A percentile compares a stretch with the other conserved stretches of the same genome.
Evolutionary conservation across 202 grass and related monocot genomes (phyloP).

Genomic region (Saccharum hybrid): DNA sequence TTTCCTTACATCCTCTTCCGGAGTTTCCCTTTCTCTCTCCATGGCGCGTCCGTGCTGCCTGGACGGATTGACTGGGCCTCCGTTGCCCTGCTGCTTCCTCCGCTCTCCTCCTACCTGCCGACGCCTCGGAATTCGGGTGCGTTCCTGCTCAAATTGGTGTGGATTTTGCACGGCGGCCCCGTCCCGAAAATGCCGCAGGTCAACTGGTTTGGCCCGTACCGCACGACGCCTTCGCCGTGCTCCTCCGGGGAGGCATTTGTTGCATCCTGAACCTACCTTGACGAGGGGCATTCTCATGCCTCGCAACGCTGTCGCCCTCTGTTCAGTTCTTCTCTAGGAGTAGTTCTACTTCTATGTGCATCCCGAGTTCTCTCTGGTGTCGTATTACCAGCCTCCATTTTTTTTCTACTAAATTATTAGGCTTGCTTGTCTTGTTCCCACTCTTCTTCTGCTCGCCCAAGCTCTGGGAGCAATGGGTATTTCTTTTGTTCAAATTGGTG

Average conservation of each 20-base stretch:
- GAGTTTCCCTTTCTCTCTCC: background rate
- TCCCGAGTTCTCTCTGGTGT: slow-evolving; percentile 16
- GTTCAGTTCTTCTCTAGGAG: background rate
- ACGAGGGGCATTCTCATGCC: background rate
- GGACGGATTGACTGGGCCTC: background rate
- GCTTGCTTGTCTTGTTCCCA: slow-evolving; percentile 17
- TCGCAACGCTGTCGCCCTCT: background rate
- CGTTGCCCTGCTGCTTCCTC: background rate
- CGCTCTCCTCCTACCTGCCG: background rate
- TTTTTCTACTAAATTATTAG: background rate
- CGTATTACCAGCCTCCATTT: slow-evolving; percentile 13
- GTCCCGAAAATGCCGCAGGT: background rate
- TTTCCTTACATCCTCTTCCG: background rate
- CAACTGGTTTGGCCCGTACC: background rate
- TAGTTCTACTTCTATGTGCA: background rate
- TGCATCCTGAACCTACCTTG: background rate
- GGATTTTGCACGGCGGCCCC: background rate
- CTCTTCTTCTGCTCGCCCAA: slow-evolving; percentile 20
- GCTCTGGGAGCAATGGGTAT: background rate
- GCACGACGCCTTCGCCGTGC: background rate
- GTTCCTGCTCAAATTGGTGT: background rate
- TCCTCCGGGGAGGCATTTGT: background rate
- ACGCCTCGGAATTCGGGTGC: background rate
- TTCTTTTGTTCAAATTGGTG: slow-evolving; percentile 26
- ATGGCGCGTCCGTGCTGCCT: background rate